Percentiles rank a stretch among this genome's conserved stretches.
These are phyloP conservation scores for Lecanoromycetidae sp. DNA, from an alignment of 2,329 filamentous ascomycete genomes.

Conservation along the genomic window DNA sequence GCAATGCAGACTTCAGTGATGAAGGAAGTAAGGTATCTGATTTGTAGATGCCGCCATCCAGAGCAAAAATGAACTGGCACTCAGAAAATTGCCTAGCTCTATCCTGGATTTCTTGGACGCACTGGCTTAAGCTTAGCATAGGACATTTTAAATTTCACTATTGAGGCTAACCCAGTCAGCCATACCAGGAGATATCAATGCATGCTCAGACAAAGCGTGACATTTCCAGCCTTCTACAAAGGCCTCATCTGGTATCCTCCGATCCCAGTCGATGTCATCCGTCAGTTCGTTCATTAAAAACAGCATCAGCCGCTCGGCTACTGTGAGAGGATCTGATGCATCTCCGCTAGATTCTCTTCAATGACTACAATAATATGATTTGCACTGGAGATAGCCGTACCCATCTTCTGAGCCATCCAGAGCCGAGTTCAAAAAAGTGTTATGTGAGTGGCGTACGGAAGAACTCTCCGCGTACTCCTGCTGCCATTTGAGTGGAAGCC, in stretches of 20 bases:
- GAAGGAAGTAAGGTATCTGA: constrained; percentile 18
- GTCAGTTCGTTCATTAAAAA: constrained; percentile 30
- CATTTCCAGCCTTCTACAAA: constrained; percentile 25
- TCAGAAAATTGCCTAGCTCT: not conserved
- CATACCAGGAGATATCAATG: constrained; percentile 27
- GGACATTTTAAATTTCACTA: no score
- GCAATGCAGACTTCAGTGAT: not conserved
- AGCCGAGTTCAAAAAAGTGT: constrained; percentile 8
- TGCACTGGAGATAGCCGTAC: not conserved
- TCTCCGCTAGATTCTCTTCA: not conserved
- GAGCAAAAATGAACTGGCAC: not conserved
- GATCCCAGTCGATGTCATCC: constrained; percentile 30
- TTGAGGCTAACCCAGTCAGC: constrained; percentile 24
- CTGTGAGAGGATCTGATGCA: constrained; percentile 16
- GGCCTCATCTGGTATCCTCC: constrained; percentile 25
- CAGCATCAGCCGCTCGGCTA: constrained; percentile 31
- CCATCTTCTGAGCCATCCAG: constrained; percentile 12
- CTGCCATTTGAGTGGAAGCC: no score
- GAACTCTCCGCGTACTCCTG: no score
- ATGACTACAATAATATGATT: not conserved
- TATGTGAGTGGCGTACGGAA: no score
- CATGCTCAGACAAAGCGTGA: constrained; percentile 17
- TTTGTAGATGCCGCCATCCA: constrained; percentile 13
- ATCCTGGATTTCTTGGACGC: constrained; percentile 16
- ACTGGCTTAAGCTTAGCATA: not conserved